A percentile compares a stretch with the other conserved stretches of the same genome.
phyloP scores from a whole-genome alignment of 148 eudicot species.

The Fagopyrum homotropicum region DNA sequence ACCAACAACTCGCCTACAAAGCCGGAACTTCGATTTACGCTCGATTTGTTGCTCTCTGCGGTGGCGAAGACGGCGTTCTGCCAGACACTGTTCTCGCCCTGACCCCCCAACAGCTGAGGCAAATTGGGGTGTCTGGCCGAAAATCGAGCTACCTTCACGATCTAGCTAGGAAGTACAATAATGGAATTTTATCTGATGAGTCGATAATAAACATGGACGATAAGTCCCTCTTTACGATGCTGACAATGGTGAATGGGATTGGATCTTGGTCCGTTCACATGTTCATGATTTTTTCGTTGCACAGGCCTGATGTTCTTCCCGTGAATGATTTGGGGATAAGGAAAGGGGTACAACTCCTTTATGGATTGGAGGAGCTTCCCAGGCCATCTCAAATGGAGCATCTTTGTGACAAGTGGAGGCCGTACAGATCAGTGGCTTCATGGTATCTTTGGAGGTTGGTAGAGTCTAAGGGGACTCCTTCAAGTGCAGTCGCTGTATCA shows the following conservation, averaged over 20 bases:
- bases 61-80: constrained; percentile 29
- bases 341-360: constrained; percentile 44
- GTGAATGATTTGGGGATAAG: constrained; percentile 46
- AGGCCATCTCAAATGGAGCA: constrained; percentile 55
- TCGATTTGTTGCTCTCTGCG: constrained; percentile 43
- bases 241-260: constrained; percentile 60
- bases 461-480: constrained; percentile 32
- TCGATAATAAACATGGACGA: constrained; percentile 42
- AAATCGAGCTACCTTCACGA: constrained; percentile 47
- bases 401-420: constrained; percentile 59
- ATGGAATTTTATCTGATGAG: constrained; percentile 40
- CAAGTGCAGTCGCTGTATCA: constrained; percentile 17
- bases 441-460: constrained; percentile 57
- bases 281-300: constrained; percentile 55
- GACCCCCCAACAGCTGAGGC: constrained; percentile 40
- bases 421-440: constrained; percentile 45
- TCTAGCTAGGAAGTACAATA: constrained; percentile 38
- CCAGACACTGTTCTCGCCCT: constrained; percentile 32
- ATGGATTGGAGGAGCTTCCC: constrained; percentile 41
- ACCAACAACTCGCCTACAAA: constrained; percentile 57
- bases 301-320: constrained; percentile 53
- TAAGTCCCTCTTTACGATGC: constrained; percentile 50
- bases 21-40: constrained; percentile 52
- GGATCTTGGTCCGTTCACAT: constrained; percentile 64
- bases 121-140: constrained; percentile 52